Evolutionary conservation across 164 flowering plant species (phyloP), one percentile per base, ranked within the genome.

Genomic region (Nymphaea colorata): DNA sequence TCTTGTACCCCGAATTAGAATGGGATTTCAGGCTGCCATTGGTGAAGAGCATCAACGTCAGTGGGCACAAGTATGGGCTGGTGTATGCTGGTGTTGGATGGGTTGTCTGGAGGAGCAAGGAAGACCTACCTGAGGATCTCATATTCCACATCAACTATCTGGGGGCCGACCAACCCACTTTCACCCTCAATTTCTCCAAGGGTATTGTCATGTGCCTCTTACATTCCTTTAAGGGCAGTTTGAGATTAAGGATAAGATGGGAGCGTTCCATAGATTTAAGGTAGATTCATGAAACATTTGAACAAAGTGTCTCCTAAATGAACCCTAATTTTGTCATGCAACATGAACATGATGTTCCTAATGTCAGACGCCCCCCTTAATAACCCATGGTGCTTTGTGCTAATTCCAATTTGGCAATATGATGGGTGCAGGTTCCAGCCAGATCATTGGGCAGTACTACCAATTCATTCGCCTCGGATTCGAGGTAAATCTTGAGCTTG

Each of bases 1-100:
- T 80, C 68, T 43, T 80, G 4, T 78, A 81, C 75, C 83, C 83
- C 0, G 78, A 81, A 11, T 55, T 88, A 2, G 84, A 73, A 51
- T 88, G 93, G 90, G 93, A 88, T 68, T 88, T 88, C 64, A 78
- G 89, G 5, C 67, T 86, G 74, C 90, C 93, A 11, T 55, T 81
- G 72, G 93, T 88, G 59, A 88, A 85, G 78, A 88, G 93, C 75
- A 88, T 88, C 53, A 88, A 88, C 73, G 93, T 85, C 15, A 87
- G 93, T 59, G 89, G 92, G 8, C 92, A 87, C 73, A 87, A 85
- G 74, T 84, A 84, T 73, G 93, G 90, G 15, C 86, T 88, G 10
- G 89, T 86, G 10, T 88, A 88, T 63, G 77, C 93, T 41, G 93
- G 93, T 18, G 77, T 87, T 17, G 93, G 93, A 7, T 87, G 90